Evolutionary conservation across 1,139 yeast species (phyloP).

Genomic region (Suhomyces anneliseae): DNA sequence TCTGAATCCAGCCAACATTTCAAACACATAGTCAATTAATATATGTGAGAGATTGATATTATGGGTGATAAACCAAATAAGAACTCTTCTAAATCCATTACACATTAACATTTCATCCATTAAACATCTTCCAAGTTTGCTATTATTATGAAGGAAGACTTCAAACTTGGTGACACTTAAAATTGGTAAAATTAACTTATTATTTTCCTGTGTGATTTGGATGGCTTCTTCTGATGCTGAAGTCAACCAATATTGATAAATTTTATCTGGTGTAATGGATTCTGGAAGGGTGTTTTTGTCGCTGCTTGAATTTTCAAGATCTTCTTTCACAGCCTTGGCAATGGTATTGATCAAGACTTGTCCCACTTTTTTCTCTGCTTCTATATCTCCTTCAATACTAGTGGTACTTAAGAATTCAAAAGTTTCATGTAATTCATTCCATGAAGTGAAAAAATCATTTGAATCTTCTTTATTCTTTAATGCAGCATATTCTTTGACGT

Average conservation of each 20-base stretch:
- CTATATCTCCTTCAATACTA: constrained; percentile 27
- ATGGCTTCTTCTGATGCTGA: constrained; percentile 31
- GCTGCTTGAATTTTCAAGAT: constrained; percentile 11
- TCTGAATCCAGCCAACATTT: constrained; percentile 53
- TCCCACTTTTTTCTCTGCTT: constrained; percentile 34
- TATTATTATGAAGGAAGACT: constrained; percentile 34
- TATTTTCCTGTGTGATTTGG: constrained; percentile 26
- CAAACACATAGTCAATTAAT: constrained; percentile 57
- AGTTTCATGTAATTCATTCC: constrained; percentile 31
- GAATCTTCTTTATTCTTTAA: constrained; percentile 22
- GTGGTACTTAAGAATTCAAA: constrained; percentile 30
- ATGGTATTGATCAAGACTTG: constrained; percentile 48
- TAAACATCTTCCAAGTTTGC: constrained; percentile 50
- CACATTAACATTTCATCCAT: constrained; percentile 72
- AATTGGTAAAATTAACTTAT: constrained; percentile 35
- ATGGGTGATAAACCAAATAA: constrained; percentile 71
- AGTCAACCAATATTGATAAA: constrained; percentile 47
- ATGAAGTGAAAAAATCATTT: constrained; percentile 29
- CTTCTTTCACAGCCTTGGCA: constrained; percentile 50
- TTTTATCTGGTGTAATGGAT: constrained; percentile 47
- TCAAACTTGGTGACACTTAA: constrained; percentile 46
- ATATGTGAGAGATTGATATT: constrained; percentile 53
- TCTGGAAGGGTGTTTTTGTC: constrained; percentile 9
- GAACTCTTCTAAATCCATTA: constrained; percentile 55
- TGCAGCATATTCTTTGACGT: constrained; percentile 17